Base-by-base conservation (phyloP, 768 basidiomycete species). In the Xerocomellus chrysenteron region DNA sequence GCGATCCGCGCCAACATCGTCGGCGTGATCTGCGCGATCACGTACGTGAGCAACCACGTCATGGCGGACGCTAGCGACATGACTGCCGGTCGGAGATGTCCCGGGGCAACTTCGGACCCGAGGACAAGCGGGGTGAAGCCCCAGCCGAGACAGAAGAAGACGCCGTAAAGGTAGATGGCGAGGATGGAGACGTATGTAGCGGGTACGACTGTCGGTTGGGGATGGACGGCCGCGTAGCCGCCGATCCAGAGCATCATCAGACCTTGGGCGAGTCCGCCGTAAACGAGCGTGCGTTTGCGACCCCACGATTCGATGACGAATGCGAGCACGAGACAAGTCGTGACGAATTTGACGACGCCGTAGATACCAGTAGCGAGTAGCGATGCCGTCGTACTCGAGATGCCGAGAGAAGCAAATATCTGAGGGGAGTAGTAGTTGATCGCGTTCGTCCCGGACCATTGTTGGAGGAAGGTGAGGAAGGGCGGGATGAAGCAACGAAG, bases 361-460 rank as follows among this genome's bases (percentile, higher is more conserved):
- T 77, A 77, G 26, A 78, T 61, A 11, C 76, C 76, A 0, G 77
- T 78, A 2, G 76, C 75, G 35, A 77, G 60, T 2, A 78, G 66
- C n/a, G 73, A 60, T 0, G 71, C 55, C 0, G 63, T 65, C 26
- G 68, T 70, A 35, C 64, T 59, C 1, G 68, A 66, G n/a, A 78
- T 51, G 0, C 76, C 77, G 16, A 77, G 68, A 3, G 61, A 51
- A 3, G 67, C 61, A 41, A 77, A 78, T 47, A 78, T 74, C 24
- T 65, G 45, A 1, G 76, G 77, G 17, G 71, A 55, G 46, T 75
- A 77, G 51, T 77, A 78, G 61, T 76, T 75, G 62, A 78, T 72
- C 4, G 75, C 71, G 64, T 75, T 76, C 45, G 75, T 73, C 28
- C 77, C 77, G 0, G 77, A 65, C 69, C 75, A 75, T 52, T 78